Percentiles rank a stretch among this genome's conserved stretches.
phyloP scores from a whole-genome alignment of 352 stramenopile genomes.

The Ophiocytium majus region DNA sequence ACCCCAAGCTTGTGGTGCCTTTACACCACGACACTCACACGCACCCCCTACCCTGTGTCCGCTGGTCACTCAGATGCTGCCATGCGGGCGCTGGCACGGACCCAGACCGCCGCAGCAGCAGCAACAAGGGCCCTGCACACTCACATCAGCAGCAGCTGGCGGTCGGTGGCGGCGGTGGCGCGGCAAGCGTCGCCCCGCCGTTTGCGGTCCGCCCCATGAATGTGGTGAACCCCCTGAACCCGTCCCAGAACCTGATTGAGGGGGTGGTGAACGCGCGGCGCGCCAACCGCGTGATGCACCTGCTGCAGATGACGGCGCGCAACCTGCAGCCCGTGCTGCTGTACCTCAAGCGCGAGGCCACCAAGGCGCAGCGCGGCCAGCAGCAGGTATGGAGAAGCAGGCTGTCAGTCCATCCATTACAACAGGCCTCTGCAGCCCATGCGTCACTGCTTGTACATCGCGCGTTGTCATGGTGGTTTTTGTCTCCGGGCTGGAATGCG shows the following conservation, averaged over 20 bases:
- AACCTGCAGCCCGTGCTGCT: conserved; percentile 51
- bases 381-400: no score
- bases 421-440: no score
- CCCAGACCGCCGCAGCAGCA: neutral
- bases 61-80: neutral
- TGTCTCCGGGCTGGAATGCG: no score
- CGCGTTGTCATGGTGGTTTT: no score
- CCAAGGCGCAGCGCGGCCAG: conserved; percentile 47
- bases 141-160: neutral
- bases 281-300: conserved; percentile 48
- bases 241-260: conserved; percentile 73
- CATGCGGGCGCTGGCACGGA: neutral
- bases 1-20: no score
- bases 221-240: conserved; percentile 78
- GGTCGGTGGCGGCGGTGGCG: neutral
- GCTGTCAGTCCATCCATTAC: no score
- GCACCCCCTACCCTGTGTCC: no score
- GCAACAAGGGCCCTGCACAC: no score
- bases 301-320: conserved; percentile 51
- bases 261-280: conserved; percentile 50
- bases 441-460: no score
- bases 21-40: no score
- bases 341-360: conserved; percentile 49
- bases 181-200: neutral
- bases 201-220: conserved; percentile 76